A percentile compares a stretch with the other conserved stretches of the same genome.
Evolutionary conservation across 2,329 filamentous ascomycete species (phyloP).

Genomic region (Ophiocordyceps robertsii): DNA sequence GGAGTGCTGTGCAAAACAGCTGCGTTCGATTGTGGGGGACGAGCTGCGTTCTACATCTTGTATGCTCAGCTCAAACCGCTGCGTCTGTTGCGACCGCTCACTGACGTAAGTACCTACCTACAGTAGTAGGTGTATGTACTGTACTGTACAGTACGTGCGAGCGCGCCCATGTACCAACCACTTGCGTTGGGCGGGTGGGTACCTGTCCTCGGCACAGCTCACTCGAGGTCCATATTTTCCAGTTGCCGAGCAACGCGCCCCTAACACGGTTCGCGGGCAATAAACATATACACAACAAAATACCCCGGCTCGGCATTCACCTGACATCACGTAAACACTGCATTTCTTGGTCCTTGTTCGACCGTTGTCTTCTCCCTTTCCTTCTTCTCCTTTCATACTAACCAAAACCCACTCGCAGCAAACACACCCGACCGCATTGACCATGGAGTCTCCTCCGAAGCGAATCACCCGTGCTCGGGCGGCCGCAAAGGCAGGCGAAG

Average conservation of each 20-base stretch:
- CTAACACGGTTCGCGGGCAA: background rate
- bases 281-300: background rate
- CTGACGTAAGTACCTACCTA: no score
- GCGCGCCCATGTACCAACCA: no score
- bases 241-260: constrained; percentile 7
- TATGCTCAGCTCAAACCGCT: no score
- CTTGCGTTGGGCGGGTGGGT: no score
- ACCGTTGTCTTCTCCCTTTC: background rate
- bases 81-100: no score
- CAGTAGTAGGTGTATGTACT: no score
- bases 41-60: no score
- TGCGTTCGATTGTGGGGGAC: no score
- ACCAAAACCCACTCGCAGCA: background rate
- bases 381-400: background rate
- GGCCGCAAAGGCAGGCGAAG: constrained; percentile 26
- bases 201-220: no score
- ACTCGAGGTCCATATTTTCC: no score
- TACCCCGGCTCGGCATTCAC: background rate
- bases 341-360: constrained; percentile 2
- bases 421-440: background rate
- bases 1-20: no score
- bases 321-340: constrained; percentile 9
- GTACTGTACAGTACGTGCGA: no score
- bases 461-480: constrained; percentile 41
- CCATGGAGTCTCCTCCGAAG: constrained; percentile 45